phyloP scores from a whole-genome alignment of 2,329 filamentous ascomycete genomes.

The Cladophialophora carrionii region DNA sequence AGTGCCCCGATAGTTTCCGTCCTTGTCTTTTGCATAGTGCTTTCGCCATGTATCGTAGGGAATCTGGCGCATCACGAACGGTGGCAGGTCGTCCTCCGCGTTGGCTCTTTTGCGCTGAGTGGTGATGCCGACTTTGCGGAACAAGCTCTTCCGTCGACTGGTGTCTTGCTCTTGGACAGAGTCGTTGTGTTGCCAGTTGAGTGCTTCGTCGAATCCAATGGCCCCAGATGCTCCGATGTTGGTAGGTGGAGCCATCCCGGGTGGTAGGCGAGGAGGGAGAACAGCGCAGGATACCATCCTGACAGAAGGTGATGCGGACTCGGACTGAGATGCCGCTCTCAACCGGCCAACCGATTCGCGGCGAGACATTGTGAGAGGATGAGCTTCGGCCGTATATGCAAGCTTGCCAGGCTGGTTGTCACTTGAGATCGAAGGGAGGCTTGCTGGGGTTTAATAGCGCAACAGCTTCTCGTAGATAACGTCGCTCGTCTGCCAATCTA shows the following conservation, averaged over 20 bases:
- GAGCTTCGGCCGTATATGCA: background rate
- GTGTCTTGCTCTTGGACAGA: slow-evolving; percentile 15
- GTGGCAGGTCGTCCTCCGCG: slow-evolving; percentile 25
- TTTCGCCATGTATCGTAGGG: slow-evolving; percentile 36
- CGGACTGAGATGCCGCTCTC: slow-evolving; percentile 25
- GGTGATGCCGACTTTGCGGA: slow-evolving; percentile 32
- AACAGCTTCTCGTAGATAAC: background rate
- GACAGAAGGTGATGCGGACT: slow-evolving; percentile 21
- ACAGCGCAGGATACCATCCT: slow-evolving; percentile 34
- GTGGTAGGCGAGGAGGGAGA: slow-evolving; percentile 28
- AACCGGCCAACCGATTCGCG: slow-evolving; percentile 30
- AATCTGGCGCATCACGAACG: slow-evolving; percentile 32
- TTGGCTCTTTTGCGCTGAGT: slow-evolving; percentile 25
- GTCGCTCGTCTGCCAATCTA: background rate
- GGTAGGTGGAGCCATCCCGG: slow-evolving; percentile 30
- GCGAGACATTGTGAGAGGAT: slow-evolving; percentile 18
- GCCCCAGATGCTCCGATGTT: slow-evolving; percentile 23
- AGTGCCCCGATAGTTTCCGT: slow-evolving; percentile 33
- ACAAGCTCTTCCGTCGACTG: slow-evolving; percentile 24
- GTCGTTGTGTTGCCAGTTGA: slow-evolving; percentile 33
- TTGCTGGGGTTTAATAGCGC: background rate
- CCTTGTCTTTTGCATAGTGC: slow-evolving; percentile 36
- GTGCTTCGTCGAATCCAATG: slow-evolving; percentile 26
- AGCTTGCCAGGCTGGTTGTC: background rate
- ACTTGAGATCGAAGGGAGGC: background rate